phyloP scores from a whole-genome alignment of 352 stramenopile genomes.

The Thraustochytrium striatum region DNA sequence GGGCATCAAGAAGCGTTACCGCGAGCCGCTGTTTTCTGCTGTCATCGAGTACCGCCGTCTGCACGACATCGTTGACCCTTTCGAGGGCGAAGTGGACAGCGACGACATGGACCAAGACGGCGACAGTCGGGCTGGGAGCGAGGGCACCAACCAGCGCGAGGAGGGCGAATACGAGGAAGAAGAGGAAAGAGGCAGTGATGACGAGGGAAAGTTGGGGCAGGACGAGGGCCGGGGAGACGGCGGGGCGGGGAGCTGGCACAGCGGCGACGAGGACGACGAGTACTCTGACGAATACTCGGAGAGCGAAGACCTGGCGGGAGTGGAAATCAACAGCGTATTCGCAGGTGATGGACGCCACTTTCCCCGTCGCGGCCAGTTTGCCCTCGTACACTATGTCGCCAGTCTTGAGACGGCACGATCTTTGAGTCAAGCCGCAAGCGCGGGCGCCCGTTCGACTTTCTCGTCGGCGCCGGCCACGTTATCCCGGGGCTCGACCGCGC shows the following conservation, averaged over 20 bases:
- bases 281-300: neutral
- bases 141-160: too few relatives aligned
- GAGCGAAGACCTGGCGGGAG: neutral
- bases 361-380: conserved; percentile 49
- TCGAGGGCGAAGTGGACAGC: conserved; percentile 13
- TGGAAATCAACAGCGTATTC: conserved; percentile 47
- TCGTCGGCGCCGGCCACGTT: conserved; percentile 50
- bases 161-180: too few relatives aligned
- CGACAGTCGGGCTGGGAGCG: conserved; percentile 29
- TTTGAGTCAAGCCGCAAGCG: conserved; percentile 48
- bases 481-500: conserved; percentile 51
- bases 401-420: conserved; percentile 38
- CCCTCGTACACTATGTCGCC: conserved; percentile 50
- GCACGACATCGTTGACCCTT: neutral
- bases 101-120: conserved; percentile 38
- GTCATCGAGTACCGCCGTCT: conserved; percentile 36
- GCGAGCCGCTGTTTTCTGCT: conserved; percentile 25
- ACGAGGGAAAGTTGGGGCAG: neutral
- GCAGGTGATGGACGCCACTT: conserved; percentile 41
- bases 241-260: too few relatives aligned
- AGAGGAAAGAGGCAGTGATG: neutral
- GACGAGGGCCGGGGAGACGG: neutral
- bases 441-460: conserved; percentile 51
- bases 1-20: conserved; percentile 20
- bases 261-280: conserved; percentile 14